These are phyloP conservation scores for Zygoascus flipseniorum DNA, from an alignment of 805 yeast species.

Conservation along the genomic window DNA sequence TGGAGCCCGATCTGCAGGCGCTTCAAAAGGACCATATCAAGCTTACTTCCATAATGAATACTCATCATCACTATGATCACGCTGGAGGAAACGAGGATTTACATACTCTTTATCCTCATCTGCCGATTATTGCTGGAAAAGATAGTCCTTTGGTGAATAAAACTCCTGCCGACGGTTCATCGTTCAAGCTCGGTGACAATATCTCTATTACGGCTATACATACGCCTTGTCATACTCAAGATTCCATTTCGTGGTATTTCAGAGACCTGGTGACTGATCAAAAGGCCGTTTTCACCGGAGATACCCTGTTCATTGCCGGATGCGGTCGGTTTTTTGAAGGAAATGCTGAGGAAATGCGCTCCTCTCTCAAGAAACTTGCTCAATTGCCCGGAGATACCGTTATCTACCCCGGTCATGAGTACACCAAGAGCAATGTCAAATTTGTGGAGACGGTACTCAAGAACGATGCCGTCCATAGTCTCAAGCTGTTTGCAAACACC, in stretches of 20 bases:
- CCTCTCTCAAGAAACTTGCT: slow-evolving; percentile 50
- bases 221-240: slow-evolving; percentile 98
- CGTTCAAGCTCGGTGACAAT: slow-evolving; percentile 53
- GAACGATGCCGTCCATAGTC: slow-evolving; percentile 41
- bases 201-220: slow-evolving; percentile 71
- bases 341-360: slow-evolving; percentile 68
- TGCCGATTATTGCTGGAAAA: slow-evolving; percentile 75
- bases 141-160: slow-evolving; percentile 66
- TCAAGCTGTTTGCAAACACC: slow-evolving; percentile 42
- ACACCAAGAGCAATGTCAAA: slow-evolving; percentile 71
- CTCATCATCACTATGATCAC: slow-evolving; percentile 96
- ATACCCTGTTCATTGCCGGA: slow-evolving; percentile 87
- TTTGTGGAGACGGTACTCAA: slow-evolving; percentile 63
- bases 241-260: slow-evolving; percentile 81
- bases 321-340: slow-evolving; percentile 98
- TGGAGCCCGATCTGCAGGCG: slow-evolving; percentile 4
- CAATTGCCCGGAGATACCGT: slow-evolving; percentile 57
- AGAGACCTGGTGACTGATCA: slow-evolving; percentile 56
- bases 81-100: slow-evolving; percentile 68
- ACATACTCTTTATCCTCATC: slow-evolving; percentile 29
- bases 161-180: slow-evolving; percentile 60
- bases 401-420: slow-evolving; percentile 94
- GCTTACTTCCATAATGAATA: slow-evolving; percentile 74
- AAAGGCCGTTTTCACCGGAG: slow-evolving; percentile 86
- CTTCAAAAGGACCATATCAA: slow-evolving; percentile 33